phyloP scores from a whole-genome alignment of 768 basidiomycete genomes.

The Sarcodon sp. region DNA sequence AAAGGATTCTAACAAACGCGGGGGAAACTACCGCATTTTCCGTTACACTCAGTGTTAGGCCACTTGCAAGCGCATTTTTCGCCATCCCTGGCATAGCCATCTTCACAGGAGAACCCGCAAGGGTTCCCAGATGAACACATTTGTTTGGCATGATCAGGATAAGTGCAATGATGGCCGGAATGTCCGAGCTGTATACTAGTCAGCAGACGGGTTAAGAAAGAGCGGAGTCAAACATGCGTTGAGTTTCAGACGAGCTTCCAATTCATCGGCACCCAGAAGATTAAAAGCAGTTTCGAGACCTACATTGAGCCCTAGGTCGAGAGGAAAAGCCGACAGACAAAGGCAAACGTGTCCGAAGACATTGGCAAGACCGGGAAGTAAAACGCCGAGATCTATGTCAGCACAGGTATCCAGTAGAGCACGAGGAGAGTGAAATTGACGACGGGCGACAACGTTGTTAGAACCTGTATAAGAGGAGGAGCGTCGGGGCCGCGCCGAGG shows the following conservation, averaged over 20 bases:
- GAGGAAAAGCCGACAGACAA: slow-evolving; percentile 19
- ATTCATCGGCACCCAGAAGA: slow-evolving; percentile 3
- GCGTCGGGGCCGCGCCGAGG: background rate
- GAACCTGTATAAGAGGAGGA: background rate
- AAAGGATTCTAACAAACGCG: slow-evolving; percentile 3
- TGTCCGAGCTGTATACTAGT: slow-evolving; percentile 14
- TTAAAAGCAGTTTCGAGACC: slow-evolving; percentile 4
- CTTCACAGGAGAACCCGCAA: slow-evolving; percentile 23
- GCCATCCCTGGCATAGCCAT: slow-evolving; percentile 14
- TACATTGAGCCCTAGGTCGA: slow-evolving; percentile 3
- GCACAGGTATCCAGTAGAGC: slow-evolving; percentile 10
- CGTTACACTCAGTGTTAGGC: slow-evolving; percentile 26
- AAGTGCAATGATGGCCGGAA: slow-evolving; percentile 22
- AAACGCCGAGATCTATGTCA: slow-evolving; percentile 5
- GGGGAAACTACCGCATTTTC: slow-evolving; percentile 17
- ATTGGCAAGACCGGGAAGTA: slow-evolving; percentile 1
- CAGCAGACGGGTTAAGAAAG: background rate
- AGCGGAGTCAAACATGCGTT: slow-evolving; percentile 12
- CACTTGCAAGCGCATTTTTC: slow-evolving; percentile 23
- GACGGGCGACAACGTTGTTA: background rate
- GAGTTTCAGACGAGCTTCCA: slow-evolving; percentile 4
- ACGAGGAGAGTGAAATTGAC: slow-evolving; percentile 9
- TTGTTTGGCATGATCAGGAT: slow-evolving; percentile 19
- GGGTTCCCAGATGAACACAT: slow-evolving; percentile 18
- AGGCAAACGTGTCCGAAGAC: slow-evolving; percentile 17